Conservation (phyloP, 306 rosid genomes). For the Lathyrus tuberosus region DNA sequence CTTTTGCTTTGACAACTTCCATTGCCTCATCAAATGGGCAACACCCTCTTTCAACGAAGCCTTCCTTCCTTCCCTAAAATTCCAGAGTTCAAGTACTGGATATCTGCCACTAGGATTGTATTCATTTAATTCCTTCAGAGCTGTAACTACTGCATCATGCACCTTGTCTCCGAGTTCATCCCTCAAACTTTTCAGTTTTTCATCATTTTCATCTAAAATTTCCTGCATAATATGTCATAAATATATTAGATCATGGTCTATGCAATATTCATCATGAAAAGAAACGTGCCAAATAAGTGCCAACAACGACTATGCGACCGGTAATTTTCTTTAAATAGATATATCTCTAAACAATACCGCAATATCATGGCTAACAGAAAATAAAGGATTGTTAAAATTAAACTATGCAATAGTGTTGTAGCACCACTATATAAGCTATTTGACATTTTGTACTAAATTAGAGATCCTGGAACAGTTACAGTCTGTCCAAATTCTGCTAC, state of each 20-base stretch:
- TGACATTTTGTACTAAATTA: no score
- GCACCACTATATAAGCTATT: no score
- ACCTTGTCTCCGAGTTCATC: conserved; percentile 61
- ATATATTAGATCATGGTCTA: not conserved
- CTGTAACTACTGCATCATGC: conserved; percentile 50
- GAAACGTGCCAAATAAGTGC: conserved; percentile 4
- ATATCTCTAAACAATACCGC: not conserved
- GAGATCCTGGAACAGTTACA: no score
- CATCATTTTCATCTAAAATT: conserved; percentile 66
- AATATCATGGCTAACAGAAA: no score
- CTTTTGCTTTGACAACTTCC: conserved; percentile 45
- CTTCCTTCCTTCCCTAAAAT: conserved; percentile 56
- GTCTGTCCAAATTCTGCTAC: no score
- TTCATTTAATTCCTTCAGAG: conserved; percentile 68
- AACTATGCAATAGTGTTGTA: no score
- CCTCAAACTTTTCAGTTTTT: conserved; percentile 56
- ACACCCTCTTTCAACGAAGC: conserved; percentile 68
- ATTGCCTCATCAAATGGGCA: conserved; percentile 47
- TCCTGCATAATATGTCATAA: conserved; percentile 51
- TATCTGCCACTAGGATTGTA: conserved; percentile 89
- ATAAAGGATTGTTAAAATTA: no score
- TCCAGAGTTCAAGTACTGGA: conserved; percentile 65
- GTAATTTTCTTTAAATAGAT: not conserved
- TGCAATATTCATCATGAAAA: not conserved
- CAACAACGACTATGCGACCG: not conserved